Base-by-base conservation (phyloP, 1,284 basidiomycete species). In the Fistulinella staudtii region DNA sequence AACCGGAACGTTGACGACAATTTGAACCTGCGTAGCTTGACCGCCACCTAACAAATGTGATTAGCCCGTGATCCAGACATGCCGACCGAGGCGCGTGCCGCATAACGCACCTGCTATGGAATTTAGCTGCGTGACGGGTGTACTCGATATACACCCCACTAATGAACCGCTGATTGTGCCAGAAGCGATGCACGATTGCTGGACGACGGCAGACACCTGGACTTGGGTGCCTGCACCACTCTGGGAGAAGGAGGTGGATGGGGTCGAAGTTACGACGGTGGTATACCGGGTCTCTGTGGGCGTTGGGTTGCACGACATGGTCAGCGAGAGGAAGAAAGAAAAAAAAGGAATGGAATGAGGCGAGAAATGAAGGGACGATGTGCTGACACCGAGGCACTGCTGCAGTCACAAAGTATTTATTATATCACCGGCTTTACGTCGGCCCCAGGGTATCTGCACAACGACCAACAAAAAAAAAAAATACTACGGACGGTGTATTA, bases 201-300 rank as follows among this genome's bases (percentile, higher is more conserved):
- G 50, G 15, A 61, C 45, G 42, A 64, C 37, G 3, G 64, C 68
- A 25, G 67, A 64, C 15, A 57, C 15, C 23, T 60, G 49, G 14
- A 41, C 55, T 7, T 59, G 51, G 11, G 58, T 36, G 20, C 54
- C 63, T 21, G 58, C 58, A 13, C 59, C 45, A 27, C 56, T 57
- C 17, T 55, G 50, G 10, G 69, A 67, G 43, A 56, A 61, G 9
- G 67, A 68, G 8, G 70, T 73, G 14, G 68, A 63, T 3, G 63
- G 46, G 15, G 49, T 56, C 20, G 54, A 59, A 6, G 67, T 57
- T 3, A 64, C 66, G 49, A 67, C 37, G 1, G 65, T 69, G 35
- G 52, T 48, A 51, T 68, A 72, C 39, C 60, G 49, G 10, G 72
- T 73, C 41, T 60, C 61, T 22, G 67, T 73, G 13, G 70, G 63